Percentiles rank a stretch among this genome's conserved stretches.
phyloP scores from a whole-genome alignment of 202 grass and related monocot species.

The Musa balbisiana region DNA sequence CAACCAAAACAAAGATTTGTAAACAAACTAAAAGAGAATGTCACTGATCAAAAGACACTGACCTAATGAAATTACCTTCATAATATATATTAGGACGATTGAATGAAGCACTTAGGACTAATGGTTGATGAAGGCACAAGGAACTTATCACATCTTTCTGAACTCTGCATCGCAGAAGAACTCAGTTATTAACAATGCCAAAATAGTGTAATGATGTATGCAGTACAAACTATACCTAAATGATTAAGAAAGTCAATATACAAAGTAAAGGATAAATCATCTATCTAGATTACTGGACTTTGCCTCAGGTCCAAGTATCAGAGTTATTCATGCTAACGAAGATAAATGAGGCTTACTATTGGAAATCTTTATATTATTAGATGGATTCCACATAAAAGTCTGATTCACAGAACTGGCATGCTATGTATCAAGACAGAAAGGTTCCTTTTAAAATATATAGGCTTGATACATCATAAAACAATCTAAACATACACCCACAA shows the following conservation, averaged over 20 bases:
- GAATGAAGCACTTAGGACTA: slow-evolving; percentile 82
- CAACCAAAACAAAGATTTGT: neutral
- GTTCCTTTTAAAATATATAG: too few species aligned
- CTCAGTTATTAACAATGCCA: neutral
- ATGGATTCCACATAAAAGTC: too few species aligned
- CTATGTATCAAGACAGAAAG: too few species aligned
- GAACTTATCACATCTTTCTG: slow-evolving; percentile 84
- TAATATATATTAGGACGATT: slow-evolving; percentile 98
- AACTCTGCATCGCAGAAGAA: slow-evolving; percentile 38
- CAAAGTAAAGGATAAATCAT: too few species aligned
- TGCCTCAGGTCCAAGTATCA: too few species aligned
- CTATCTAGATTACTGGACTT: too few species aligned
- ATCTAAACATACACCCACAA: neutral
- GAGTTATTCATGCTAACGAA: too few species aligned
- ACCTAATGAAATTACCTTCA: slow-evolving; percentile 52
- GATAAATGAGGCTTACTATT: too few species aligned
- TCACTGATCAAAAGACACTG: neutral
- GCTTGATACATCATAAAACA: neutral
- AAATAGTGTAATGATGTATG: neutral
- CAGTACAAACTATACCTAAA: neutral
- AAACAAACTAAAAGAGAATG: neutral
- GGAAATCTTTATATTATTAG: too few species aligned
- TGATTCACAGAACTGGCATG: too few species aligned
- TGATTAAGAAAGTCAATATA: neutral
- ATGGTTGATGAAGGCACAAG: slow-evolving; percentile 56